Evolutionary conservation across 2,329 filamentous ascomycete genomes (phyloP).

Genomic region (Dactylellina drechsleri): DNA sequence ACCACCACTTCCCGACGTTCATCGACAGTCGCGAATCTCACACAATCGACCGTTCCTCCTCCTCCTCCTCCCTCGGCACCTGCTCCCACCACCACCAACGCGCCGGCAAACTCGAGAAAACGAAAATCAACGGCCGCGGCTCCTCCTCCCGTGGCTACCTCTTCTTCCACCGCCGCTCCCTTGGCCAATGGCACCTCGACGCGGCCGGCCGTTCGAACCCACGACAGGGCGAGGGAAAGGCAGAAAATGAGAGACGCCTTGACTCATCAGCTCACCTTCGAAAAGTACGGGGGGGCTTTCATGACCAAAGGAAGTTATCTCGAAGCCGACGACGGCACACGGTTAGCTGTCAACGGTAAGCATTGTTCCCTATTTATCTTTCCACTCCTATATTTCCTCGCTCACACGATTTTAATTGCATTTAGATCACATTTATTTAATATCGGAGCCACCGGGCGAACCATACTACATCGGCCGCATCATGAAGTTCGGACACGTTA

Average conservation of each 20-base stretch:
- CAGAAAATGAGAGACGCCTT: conserved; percentile 67
- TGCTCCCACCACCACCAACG: conserved; percentile 26
- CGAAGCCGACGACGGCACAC: conserved; percentile 88
- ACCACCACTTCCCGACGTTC: conserved; percentile 61
- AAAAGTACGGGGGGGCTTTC: conserved; percentile 71
- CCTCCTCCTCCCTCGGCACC: conserved; percentile 16
- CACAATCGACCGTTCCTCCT: conserved; percentile 7
- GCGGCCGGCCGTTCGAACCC: conserved; percentile 61
- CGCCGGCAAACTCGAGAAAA: conserved; percentile 47
- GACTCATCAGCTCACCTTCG: conserved; percentile 90
- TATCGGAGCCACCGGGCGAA: conserved; percentile 96
- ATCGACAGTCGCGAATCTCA: conserved; percentile 57
- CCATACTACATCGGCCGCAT: conserved; percentile 97
- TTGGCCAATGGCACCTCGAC: conserved; percentile 57
- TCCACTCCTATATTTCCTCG: conserved; percentile 16
- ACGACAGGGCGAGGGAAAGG: conserved; percentile 59
- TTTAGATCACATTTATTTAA: conserved; percentile 87
- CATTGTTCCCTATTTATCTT: conserved; percentile 52
- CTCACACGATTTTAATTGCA: conserved; percentile 3
- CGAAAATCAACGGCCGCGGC: conserved; percentile 50
- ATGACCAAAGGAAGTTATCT: conserved; percentile 78
- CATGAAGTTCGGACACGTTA: conserved; percentile 93
- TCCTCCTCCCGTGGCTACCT: conserved; percentile 58
- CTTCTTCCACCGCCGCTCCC: conserved; percentile 57
- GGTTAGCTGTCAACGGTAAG: conserved; percentile 85